Evolutionary conservation across 1,139 yeast genomes (phyloP), one percentile per base, ranked within the genome.

Genomic region (Yamadazyma songkhlaensis): DNA sequence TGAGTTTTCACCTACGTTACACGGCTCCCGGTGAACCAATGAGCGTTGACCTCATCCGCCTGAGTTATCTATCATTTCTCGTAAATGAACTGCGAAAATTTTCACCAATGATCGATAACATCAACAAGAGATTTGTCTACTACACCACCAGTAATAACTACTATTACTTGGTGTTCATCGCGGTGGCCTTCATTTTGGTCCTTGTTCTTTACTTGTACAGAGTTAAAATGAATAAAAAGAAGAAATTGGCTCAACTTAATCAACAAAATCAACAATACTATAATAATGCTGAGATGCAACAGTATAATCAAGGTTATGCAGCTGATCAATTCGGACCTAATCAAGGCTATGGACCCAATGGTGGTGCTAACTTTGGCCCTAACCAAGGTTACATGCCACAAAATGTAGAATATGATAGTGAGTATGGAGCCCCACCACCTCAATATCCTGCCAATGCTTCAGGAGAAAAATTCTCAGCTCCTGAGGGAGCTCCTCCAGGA

Each of bases 401-500:
- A n/a, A n/a, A n/a, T n/a, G n/a, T n/a, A n/a, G n/a, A n/a, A n/a
- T 23, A 25, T 25, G 8, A 12, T 8, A 8, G 7, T 12, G 27
- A 10, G 6, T 25, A 25, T 12, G 27, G 27, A 4, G 27, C 27
- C 8, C 27, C 27, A n/a, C 27, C 27, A 25, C 27, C 27, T 25
- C 12, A 25, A 25, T 40, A 37, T 27, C 15, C 9, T 26, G 29
- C 13, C 23, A 14, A 20, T 7, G 6, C 32, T 12, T 17, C 20
- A 17, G 20, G 20, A 17, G 20, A 17, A 4, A 17, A 17, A 6
- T 17, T 17, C 6, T 4, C 20, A 4, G 20, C 20, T 17, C 20
- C 20, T 4, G 20, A 17, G 6, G 20, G 20, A 4, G 6, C 20
- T 4, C 20, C 20, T 4, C 20, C 20, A 17, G 20, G 20, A n/a